A percentile compares a stretch with the other conserved stretches of the same genome.
Conservation (phyloP, 495 filamentous ascomycete species). For the Cercophora samala region DNA sequence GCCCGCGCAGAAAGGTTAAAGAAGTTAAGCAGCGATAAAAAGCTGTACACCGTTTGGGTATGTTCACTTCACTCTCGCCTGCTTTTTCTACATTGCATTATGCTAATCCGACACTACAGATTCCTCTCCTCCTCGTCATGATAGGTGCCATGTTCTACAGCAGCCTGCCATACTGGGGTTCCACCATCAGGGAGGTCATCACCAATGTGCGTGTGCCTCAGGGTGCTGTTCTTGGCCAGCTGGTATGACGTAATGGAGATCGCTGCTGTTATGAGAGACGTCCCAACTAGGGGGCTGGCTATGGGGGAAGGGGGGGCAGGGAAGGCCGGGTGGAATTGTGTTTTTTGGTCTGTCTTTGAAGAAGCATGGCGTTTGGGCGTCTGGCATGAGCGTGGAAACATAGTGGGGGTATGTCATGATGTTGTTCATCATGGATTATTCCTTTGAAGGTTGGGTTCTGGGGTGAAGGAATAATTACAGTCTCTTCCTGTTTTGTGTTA, state of each 20-base stretch:
- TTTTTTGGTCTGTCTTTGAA: background rate
- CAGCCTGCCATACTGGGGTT: constrained; percentile 14
- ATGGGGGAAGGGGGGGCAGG: no score
- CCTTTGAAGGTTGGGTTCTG: background rate
- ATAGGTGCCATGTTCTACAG: constrained; percentile 26
- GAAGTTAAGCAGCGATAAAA: constrained; percentile 67
- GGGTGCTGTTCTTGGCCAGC: background rate
- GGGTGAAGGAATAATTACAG: background rate
- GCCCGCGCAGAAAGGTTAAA: constrained; percentile 75
- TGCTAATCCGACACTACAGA: constrained; percentile 24
- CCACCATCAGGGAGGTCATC: background rate
- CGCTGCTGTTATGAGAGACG: background rate
- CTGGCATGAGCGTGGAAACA: background rate
- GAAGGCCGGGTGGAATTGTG: background rate
- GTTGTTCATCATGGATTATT: background rate
- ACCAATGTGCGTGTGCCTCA: background rate
- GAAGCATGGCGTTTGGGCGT: background rate
- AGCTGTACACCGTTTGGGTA: constrained; percentile 86
- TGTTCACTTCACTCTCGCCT: constrained; percentile 19
- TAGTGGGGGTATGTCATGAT: background rate
- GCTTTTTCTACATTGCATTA: constrained; percentile 6
- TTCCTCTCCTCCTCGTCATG: constrained; percentile 27
- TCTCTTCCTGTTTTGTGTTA: background rate
- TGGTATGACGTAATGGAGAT: background rate
- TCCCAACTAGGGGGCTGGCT: background rate